phyloP scores from a whole-genome alignment of 208 protist genomes.

The Leishmania martiniquensis region DNA sequence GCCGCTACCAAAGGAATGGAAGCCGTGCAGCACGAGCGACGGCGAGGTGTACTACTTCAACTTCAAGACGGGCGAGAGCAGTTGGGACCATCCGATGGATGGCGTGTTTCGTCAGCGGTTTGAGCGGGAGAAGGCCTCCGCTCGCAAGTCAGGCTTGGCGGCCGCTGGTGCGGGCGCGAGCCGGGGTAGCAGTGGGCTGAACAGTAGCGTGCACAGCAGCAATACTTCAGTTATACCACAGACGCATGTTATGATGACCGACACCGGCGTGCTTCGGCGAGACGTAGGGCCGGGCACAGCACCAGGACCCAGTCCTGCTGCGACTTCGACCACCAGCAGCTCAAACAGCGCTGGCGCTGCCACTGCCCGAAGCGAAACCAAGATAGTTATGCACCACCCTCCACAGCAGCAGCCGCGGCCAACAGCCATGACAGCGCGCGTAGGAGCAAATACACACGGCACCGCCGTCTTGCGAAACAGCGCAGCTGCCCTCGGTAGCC shows the following conservation, averaged over 20 bases:
- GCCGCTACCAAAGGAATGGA: slow-evolving; percentile 95
- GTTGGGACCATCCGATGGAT: slow-evolving; percentile 96
- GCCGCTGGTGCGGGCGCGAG: background rate
- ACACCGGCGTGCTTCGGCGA: slow-evolving; percentile 18
- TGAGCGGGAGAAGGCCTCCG: slow-evolving; percentile 40
- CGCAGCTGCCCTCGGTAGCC: background rate
- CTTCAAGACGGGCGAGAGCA: slow-evolving; percentile 94
- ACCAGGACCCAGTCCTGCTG: background rate
- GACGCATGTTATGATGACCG: slow-evolving; percentile 31
- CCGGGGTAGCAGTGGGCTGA: background rate
- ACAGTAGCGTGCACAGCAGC: background rate
- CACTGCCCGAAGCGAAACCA: background rate
- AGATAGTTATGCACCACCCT: slow-evolving; percentile 9
- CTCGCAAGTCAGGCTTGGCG: background rate
- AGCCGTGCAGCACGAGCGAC: slow-evolving; percentile 90
- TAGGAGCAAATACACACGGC: background rate
- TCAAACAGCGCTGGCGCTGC: background rate
- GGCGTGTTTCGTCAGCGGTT: slow-evolving; percentile 84
- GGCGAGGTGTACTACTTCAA: slow-evolving; percentile 97
- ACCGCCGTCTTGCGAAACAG: background rate
- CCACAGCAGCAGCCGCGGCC: background rate
- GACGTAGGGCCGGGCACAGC: background rate
- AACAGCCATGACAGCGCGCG: background rate
- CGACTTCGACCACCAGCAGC: background rate
- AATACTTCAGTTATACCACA: slow-evolving; percentile 8